These are phyloP conservation scores for Fusarium domesticum DNA, from an alignment of 2,329 filamentous ascomycete genomes.

Conservation along the genomic window DNA sequence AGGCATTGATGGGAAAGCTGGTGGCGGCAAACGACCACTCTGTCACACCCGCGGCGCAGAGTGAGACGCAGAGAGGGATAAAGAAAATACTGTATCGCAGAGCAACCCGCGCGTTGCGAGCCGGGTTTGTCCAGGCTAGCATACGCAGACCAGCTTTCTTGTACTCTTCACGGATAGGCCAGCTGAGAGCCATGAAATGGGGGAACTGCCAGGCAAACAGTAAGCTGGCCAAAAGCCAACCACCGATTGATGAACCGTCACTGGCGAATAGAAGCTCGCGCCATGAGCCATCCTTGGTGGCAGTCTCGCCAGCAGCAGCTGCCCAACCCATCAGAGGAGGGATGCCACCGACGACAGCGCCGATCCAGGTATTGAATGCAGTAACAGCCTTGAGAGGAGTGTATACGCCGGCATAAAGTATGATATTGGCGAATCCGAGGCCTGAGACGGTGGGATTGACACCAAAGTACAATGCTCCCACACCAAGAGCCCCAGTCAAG, in stretches of 20 bases:
- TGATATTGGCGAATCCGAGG: slow-evolving; percentile 80
- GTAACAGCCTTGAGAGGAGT: slow-evolving; percentile 88
- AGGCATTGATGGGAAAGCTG: slow-evolving; percentile 77
- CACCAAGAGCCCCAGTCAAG: slow-evolving; percentile 66
- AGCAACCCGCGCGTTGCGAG: slow-evolving; percentile 80
- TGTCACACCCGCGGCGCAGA: slow-evolving; percentile 78
- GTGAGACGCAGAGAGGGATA: slow-evolving; percentile 77
- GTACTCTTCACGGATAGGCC: slow-evolving; percentile 88
- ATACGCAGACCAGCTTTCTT: slow-evolving; percentile 64
- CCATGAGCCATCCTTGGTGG: slow-evolving; percentile 72
- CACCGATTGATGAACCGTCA: slow-evolving; percentile 65
- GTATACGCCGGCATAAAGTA: slow-evolving; percentile 86
- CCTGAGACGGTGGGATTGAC: slow-evolving; percentile 92
- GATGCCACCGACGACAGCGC: slow-evolving; percentile 87
- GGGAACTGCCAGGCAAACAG: slow-evolving; percentile 97
- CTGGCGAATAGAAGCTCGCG: slow-evolving; percentile 69
- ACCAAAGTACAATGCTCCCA: slow-evolving; percentile 75
- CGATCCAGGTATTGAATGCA: slow-evolving; percentile 90
- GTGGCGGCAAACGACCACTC: slow-evolving; percentile 82
- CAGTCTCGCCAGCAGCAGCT: slow-evolving; percentile 85
- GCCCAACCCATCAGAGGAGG: slow-evolving; percentile 98
- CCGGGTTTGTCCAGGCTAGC: slow-evolving; percentile 85
- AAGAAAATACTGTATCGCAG: slow-evolving; percentile 82
- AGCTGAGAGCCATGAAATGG: slow-evolving; percentile 93
- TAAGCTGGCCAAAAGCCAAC: slow-evolving; percentile 82